Conservation (phyloP, 768 basidiomycete species). For the Russula emetica region DNA sequence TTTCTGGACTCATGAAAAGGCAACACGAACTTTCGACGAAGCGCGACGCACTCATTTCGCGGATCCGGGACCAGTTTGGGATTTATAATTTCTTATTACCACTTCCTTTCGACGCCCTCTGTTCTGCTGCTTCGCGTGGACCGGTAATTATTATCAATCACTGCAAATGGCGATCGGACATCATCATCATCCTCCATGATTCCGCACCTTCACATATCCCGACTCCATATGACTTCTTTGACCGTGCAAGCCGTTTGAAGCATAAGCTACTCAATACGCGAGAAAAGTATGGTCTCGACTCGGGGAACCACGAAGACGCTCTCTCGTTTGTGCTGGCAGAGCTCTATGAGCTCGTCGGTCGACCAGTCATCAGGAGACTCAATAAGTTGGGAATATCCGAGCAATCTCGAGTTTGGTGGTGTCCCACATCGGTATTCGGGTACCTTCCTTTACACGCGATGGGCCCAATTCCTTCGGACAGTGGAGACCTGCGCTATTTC, state of each 20-base stretch:
- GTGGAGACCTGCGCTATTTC: background rate
- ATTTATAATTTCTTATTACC: background rate
- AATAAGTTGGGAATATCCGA: background rate
- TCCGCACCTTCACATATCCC: slow-evolving; percentile 36
- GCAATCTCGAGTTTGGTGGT: slow-evolving; percentile 1
- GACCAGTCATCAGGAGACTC: background rate
- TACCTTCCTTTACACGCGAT: slow-evolving; percentile 12
- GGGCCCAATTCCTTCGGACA: slow-evolving; percentile 4
- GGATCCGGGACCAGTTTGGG: background rate
- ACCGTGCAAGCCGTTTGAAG: slow-evolving; percentile 40
- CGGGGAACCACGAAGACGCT: background rate
- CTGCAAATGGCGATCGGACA: slow-evolving; percentile 1
- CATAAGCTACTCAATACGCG: background rate
- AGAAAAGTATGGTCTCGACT: background rate
- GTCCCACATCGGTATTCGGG: slow-evolving; percentile 1
- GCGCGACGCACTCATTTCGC: background rate
- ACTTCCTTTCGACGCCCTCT: background rate
- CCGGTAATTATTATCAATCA: background rate
- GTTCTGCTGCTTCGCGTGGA: background rate
- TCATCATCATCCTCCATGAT: background rate
- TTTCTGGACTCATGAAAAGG: no score
- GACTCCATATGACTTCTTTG: slow-evolving; percentile 41
- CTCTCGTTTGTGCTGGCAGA: slow-evolving; percentile 1
- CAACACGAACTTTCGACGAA: background rate
- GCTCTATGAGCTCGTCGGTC: slow-evolving; percentile 1